A percentile compares a stretch with the other conserved stretches of the same genome.
Conservation (phyloP, 495 filamentous ascomycete species). For the Pyrenopolyporus hunteri region DNA sequence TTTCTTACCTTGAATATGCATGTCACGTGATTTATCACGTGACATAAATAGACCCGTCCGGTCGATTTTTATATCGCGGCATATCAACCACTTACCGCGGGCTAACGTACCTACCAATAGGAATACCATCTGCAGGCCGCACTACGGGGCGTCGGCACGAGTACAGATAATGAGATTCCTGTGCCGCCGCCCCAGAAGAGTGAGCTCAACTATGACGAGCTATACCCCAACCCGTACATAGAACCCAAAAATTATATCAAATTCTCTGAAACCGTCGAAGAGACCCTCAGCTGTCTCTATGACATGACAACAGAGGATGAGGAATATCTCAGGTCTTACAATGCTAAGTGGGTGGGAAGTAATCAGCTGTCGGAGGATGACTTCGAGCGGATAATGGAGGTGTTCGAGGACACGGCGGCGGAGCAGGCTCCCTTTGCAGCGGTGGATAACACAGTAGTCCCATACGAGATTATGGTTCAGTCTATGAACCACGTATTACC, state of each 20-base stretch:
- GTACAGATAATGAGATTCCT: conserved; percentile 79
- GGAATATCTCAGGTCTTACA: conserved; percentile 80
- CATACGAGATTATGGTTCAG: conserved; percentile 79
- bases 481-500: conserved; percentile 62
- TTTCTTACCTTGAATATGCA: conserved; percentile 46
- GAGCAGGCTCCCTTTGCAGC: conserved; percentile 83
- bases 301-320: conserved; percentile 92
- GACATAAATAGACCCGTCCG: not conserved
- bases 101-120: conserved; percentile 57
- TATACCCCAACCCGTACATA: conserved; percentile 79
- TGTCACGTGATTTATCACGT: conserved; percentile 3
- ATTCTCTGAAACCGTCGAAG: conserved; percentile 97
- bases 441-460: conserved; percentile 82
- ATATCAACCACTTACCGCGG: conserved; percentile 36
- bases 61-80: conserved; percentile 18
- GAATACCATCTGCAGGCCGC: conserved; percentile 98
- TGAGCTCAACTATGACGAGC: conserved; percentile 79
- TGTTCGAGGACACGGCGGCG: conserved; percentile 86
- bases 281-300: conserved; percentile 85
- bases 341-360: conserved; percentile 69
- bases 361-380: conserved; percentile 80
- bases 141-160: conserved; percentile 75
- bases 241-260: conserved; percentile 93
- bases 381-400: conserved; percentile 93
- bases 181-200: conserved; percentile 82